Conservation (phyloP, 2,329 filamentous ascomycete genomes). For the Fusarium liriodendri region DNA sequence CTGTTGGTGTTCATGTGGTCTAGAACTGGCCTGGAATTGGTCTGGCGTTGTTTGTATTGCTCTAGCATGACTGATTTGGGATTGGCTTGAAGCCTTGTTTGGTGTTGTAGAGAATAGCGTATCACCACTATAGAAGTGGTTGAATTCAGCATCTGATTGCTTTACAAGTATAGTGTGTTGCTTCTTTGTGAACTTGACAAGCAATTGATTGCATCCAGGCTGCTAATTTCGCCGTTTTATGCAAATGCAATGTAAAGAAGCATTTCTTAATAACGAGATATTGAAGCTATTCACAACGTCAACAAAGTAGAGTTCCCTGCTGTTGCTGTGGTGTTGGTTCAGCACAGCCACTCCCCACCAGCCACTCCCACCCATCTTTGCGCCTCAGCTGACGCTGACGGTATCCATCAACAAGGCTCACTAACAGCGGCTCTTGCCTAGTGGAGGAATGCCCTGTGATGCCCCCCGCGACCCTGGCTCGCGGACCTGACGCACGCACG, state of each 20-base stretch:
- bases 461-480: conserved; percentile 24
- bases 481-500: conserved; percentile 19
- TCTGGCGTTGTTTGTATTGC: not conserved
- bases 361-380: not conserved
- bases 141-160: not conserved
- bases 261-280: not conserved
- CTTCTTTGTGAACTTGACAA: not conserved
- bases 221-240: no score
- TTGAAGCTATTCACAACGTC: not conserved
- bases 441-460: conserved; percentile 32
- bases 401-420: not conserved
- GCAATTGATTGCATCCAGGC: no score
- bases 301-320: not conserved
- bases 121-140: not conserved
- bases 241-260: not conserved
- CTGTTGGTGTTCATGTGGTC: not conserved
- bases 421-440: conserved; percentile 24
- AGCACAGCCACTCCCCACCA: not conserved
- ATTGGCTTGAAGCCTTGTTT: not conserved
- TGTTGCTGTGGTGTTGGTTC: not conserved
- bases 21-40: not conserved
- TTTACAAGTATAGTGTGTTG: not conserved
- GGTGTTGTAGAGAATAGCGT: not conserved
- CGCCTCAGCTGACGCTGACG: not conserved
- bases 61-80: not conserved